These are phyloP conservation scores for Colletotrichum tropicale DNA, from an alignment of 2,329 filamentous ascomycete species.

Conservation along the genomic window DNA sequence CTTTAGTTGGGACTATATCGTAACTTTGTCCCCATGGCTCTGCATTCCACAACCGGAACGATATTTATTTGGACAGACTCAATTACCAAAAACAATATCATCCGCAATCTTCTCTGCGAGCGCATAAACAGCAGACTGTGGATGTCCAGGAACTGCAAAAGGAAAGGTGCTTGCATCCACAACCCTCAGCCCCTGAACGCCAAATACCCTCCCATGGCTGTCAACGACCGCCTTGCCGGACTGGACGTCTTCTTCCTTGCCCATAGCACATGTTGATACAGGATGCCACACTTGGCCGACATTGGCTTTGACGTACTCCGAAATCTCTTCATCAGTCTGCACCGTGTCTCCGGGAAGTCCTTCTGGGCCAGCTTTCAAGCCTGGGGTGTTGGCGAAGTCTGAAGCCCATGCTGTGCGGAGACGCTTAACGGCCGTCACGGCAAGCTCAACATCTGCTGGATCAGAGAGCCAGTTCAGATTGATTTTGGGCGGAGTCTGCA, in stretches of 20 bases:
- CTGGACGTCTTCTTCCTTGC: slow-evolving; percentile 48
- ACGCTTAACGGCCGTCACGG: slow-evolving; percentile 45
- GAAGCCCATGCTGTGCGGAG: slow-evolving; percentile 38
- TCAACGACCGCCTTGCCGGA: slow-evolving; percentile 59
- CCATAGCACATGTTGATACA: slow-evolving; percentile 59
- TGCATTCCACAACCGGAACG: background rate
- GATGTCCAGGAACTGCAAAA: slow-evolving; percentile 27
- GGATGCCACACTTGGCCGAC: slow-evolving; percentile 58
- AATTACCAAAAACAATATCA: slow-evolving; percentile 35
- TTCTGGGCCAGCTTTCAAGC: slow-evolving; percentile 37
- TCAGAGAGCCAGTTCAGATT: slow-evolving; percentile 50
- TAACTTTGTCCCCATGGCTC: background rate
- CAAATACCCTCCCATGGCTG: slow-evolving; percentile 13
- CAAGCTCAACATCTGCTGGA: slow-evolving; percentile 47
- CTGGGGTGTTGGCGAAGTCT: slow-evolving; percentile 25
- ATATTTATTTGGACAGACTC: slow-evolving; percentile 23
- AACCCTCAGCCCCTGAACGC: slow-evolving; percentile 23
- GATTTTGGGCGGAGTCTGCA: slow-evolving; percentile 41
- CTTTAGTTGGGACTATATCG: too few relatives aligned
- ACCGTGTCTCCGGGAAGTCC: slow-evolving; percentile 39
- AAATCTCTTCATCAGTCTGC: slow-evolving; percentile 45
- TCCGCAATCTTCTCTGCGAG: slow-evolving; percentile 28
- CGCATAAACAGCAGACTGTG: slow-evolving; percentile 25
- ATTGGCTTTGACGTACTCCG: slow-evolving; percentile 31
- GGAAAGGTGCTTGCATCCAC: slow-evolving; percentile 30